Conservation (phyloP, 306 rosid genomes). For the Quercus cerris region DNA sequence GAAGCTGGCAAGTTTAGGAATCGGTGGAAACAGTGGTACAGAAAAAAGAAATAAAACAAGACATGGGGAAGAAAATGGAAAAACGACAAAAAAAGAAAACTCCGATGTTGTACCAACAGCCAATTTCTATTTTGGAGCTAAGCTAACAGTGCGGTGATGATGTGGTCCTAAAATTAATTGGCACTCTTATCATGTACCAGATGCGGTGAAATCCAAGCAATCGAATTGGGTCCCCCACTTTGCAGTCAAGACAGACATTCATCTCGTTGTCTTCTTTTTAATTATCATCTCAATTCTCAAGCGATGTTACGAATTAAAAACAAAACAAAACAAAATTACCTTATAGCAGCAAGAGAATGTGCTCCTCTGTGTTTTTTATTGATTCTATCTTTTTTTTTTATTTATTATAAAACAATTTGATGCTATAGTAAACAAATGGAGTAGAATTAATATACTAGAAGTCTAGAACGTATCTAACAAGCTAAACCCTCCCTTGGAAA, state of each 20-base stretch:
- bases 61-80: neutral
- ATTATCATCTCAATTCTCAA: slow-evolving; percentile 4
- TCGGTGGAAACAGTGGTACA: too few relatives aligned
- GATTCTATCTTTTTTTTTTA: too few relatives aligned
- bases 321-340: neutral
- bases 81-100: neutral
- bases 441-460: too few relatives aligned
- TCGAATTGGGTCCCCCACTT: slow-evolving; percentile 34
- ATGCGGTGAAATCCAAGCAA: slow-evolving; percentile 66
- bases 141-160: neutral
- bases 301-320: neutral
- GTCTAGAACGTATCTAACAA: too few relatives aligned
- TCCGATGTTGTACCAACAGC: neutral
- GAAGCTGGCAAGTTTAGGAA: too few relatives aligned
- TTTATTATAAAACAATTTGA: too few relatives aligned
- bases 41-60: neutral
- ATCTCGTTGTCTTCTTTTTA: slow-evolving; percentile 4
- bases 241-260: slow-evolving; percentile 12
- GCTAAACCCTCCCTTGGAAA: too few relatives aligned
- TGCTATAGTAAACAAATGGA: too few relatives aligned
- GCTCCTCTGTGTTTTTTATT: too few relatives aligned
- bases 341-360: too few relatives aligned
- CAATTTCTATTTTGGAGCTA: too few relatives aligned
- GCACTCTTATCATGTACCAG: slow-evolving; percentile 16
- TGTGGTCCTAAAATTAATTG: slow-evolving; percentile 30